These are phyloP conservation scores for Acidomyces sp. DNA, from an alignment of 495 filamentous ascomycete species.

Conservation along the genomic window DNA sequence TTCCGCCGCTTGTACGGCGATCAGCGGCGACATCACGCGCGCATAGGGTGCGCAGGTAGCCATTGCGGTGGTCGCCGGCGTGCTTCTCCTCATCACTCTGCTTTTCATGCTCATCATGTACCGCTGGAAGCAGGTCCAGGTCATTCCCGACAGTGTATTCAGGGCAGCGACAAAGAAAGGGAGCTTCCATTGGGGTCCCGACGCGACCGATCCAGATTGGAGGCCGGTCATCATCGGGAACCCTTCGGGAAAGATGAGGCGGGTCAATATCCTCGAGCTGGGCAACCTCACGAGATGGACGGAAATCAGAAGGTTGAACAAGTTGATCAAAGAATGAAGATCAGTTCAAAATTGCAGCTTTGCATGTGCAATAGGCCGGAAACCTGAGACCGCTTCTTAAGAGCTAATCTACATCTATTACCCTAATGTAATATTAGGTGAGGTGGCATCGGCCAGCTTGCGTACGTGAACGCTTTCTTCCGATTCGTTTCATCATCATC, in stretches of 20 bases:
- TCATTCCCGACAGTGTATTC: slow-evolving; percentile 42
- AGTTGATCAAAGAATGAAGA: slow-evolving; percentile 25
- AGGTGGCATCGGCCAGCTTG: too few relatives aligned
- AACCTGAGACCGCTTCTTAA: too few relatives aligned
- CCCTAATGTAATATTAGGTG: too few relatives aligned
- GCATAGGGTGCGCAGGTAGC: slow-evolving; percentile 50
- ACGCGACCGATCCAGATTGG: slow-evolving; percentile 46
- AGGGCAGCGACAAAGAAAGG: slow-evolving; percentile 30
- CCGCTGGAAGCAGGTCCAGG: slow-evolving; percentile 50
- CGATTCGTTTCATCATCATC: too few relatives aligned
- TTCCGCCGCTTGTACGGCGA: slow-evolving; percentile 49
- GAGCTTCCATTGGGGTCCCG: slow-evolving; percentile 23
- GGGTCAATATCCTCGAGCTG: slow-evolving; percentile 54
- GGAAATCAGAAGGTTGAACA: slow-evolving; percentile 56
- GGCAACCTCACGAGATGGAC: slow-evolving; percentile 52
- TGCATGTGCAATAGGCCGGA: too few relatives aligned
- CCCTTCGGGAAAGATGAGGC: slow-evolving; percentile 48
- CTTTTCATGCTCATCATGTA: slow-evolving; percentile 44
- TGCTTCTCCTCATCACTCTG: slow-evolving; percentile 49
- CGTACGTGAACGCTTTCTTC: too few relatives aligned
- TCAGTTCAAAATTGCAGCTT: too few relatives aligned
- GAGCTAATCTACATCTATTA: too few relatives aligned
- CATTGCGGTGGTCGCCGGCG: slow-evolving; percentile 49
- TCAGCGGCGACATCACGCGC: slow-evolving; percentile 48
- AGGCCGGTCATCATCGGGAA: slow-evolving; percentile 54